Base-by-base conservation (phyloP, 495 filamentous ascomycete genomes). In the Baudoinia panamericana region DNA sequence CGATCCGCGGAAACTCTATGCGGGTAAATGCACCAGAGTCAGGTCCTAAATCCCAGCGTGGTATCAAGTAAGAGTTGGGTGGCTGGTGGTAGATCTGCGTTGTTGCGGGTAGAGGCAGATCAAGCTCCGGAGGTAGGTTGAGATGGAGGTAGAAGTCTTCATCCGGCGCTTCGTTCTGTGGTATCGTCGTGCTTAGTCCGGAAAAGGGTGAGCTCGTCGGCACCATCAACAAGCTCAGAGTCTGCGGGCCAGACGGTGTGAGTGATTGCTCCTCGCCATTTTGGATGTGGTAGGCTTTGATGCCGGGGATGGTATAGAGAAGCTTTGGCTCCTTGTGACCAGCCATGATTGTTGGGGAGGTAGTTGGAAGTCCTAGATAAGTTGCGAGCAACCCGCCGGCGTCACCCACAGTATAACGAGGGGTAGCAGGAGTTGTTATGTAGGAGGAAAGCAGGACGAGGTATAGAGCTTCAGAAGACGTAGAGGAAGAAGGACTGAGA, bases 131-230 rank as follows among this genome's bases (percentile, higher is more conserved):
- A 11, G 86, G 86, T 1, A 95, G 75, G 49, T 90, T 79, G 25
- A 95, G 73, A 55, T 95, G 86, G 1, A 95, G 76, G 56, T 93
- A 95, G 65, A 93, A 95, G 62, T 95, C 86, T 56, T 93, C 82
- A 53, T 93, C 84, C 1, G 76, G 71, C 15, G 66, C 66, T 27
- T 66, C 66, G 44, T 69, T 67, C 37, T 74, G 66, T 13, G 68
- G 62, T 27, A 69, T 67, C 27, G 72, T 63, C 24, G 65, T 63
- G 30, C 65, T 62, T 7, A 75, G 65, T 40, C 78, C 78, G 42
- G 80, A 68, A 40, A 79, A 77, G 12, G 76, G 67, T 13, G 82
- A 78, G 15, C 72, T 75, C 1, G 85, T 93, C 12, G 86, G 86
- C 19, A 95, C 86, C 86, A 95, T 95, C 48, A 95, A 61, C 41